Conservation (phyloP, 768 basidiomycete species). For the Rhodotorula kratochvilovae region DNA sequence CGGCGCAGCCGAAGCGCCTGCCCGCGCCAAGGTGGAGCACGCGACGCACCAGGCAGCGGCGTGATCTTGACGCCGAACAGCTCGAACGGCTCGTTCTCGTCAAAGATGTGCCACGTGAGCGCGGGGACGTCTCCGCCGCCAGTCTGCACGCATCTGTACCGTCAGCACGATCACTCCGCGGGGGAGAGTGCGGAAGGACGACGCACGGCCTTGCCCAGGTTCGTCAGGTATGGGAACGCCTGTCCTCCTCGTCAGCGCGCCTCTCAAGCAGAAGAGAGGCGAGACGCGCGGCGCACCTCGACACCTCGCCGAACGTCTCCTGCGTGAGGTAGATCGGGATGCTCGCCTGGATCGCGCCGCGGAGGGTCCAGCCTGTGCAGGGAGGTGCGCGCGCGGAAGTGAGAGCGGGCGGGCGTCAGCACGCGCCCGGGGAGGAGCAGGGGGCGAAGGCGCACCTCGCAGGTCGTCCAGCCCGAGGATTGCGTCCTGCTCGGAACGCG, state of each 20-base stretch:
- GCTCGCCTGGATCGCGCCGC: constrained; percentile 60
- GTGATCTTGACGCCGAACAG: constrained; percentile 45
- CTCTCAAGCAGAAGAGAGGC: too few relatives aligned
- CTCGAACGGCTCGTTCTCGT: constrained; percentile 43
- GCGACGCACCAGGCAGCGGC: constrained; percentile 44
- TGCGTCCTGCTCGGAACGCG: constrained; percentile 51
- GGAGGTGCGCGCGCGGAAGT: too few relatives aligned
- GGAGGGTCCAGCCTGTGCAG: constrained; percentile 65
- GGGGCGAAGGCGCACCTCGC: constrained; percentile 55
- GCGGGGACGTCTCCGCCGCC: constrained; percentile 65
- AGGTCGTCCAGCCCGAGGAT: constrained; percentile 88
- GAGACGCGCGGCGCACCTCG: constrained; percentile 43
- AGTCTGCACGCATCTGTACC: constrained; percentile 17
- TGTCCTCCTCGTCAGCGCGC: not conserved
- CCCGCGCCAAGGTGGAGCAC: not conserved
- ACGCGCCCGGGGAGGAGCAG: not conserved
- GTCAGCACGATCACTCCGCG: too few relatives aligned
- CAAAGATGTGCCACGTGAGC: constrained; percentile 75
- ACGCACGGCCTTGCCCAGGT: constrained; percentile 65
- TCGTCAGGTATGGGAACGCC: constrained; percentile 76
- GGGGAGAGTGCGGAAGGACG: not conserved
- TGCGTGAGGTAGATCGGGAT: constrained; percentile 71
- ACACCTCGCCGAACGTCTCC: constrained; percentile 63
- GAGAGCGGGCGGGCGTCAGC: too few relatives aligned
- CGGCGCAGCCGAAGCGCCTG: too few relatives aligned